These are phyloP conservation scores for Tricholoma sp. DNA, from an alignment of 768 basidiomycete genomes.

Conservation along the genomic window DNA sequence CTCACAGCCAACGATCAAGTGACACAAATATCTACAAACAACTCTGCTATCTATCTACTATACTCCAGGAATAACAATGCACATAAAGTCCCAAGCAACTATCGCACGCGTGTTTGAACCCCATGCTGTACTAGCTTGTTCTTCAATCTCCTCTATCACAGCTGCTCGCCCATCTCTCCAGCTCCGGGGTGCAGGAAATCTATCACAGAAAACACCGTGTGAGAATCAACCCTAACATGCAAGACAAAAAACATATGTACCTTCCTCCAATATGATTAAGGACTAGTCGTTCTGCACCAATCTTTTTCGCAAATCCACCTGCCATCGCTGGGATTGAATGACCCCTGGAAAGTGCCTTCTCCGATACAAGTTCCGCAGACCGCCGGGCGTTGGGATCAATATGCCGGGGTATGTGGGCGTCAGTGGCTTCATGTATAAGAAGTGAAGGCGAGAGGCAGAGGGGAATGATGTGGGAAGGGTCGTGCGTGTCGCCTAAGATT, in stretches of 20 bases:
- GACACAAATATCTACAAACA: not conserved
- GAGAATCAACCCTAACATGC: not conserved
- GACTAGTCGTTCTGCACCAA: conserved; percentile 56
- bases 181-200: conserved; percentile 49
- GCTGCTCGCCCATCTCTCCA: conserved; percentile 32
- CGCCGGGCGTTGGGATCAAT: conserved; percentile 47
- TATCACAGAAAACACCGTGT: conserved; percentile 16
- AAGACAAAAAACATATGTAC: conserved; percentile 41
- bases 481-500: conserved; percentile 73
- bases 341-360: conserved; percentile 57
- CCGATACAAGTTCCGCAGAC: conserved; percentile 34
- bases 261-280: conserved; percentile 76
- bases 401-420: conserved; percentile 56
- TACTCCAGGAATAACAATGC: conserved; percentile 31
- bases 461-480: conserved; percentile 54
- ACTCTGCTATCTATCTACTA: not conserved
- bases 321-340: conserved; percentile 81
- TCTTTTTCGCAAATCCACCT: conserved; percentile 61
- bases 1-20: conserved; percentile 5
- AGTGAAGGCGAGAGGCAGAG: conserved; percentile 52
- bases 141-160: conserved; percentile 56
- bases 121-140: conserved; percentile 61
- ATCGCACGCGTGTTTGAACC: conserved; percentile 35
- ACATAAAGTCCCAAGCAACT: conserved; percentile 57
- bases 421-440: conserved; percentile 85